Percentiles rank a stretch among this genome's conserved stretches.
Conservation (phyloP, 2,329 filamentous ascomycete species). For the Hortaea werneckii region DNA sequence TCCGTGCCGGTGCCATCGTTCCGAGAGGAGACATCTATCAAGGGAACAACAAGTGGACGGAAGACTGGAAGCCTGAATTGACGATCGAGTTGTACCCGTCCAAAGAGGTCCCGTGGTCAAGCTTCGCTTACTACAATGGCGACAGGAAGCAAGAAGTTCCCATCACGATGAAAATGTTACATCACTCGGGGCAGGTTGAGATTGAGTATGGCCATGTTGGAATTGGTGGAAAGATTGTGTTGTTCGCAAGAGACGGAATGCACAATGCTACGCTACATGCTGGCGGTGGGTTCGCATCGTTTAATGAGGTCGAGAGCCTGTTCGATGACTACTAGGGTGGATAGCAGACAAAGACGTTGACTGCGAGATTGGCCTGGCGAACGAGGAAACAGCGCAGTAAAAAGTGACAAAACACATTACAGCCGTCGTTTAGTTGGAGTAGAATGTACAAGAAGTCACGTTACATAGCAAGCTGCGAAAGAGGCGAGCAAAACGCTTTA, state of each 20-base stretch:
- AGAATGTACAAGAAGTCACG: too few species aligned
- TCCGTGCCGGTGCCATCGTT: slow-evolving; percentile 26
- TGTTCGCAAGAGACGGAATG: not conserved
- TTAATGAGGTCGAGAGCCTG: slow-evolving; percentile 28
- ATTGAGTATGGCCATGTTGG: not conserved
- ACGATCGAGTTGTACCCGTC: slow-evolving; percentile 25
- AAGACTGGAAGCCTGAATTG: slow-evolving; percentile 23
- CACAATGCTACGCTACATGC: not conserved
- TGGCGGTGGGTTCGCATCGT: not conserved
- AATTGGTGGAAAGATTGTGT: not conserved
- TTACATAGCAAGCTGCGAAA: too few species aligned
- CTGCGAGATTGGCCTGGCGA: slow-evolving; percentile 12
- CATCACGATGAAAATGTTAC: not conserved
- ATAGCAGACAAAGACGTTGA: slow-evolving; percentile 28
- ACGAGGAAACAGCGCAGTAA: too few species aligned
- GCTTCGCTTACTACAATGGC: slow-evolving; percentile 20
- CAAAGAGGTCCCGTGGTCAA: slow-evolving; percentile 16
- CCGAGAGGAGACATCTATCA: slow-evolving; percentile 25
- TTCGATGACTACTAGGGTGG: not conserved
- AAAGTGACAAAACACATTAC: too few species aligned
- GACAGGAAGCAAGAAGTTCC: slow-evolving; percentile 4
- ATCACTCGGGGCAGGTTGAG: not conserved
- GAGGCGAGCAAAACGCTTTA: too few species aligned
- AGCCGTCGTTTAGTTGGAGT: too few species aligned
- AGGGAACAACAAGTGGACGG: slow-evolving; percentile 27